phyloP scores from a whole-genome alignment of 169 alveolate species.

The Plasmodium gonderi region DNA sequence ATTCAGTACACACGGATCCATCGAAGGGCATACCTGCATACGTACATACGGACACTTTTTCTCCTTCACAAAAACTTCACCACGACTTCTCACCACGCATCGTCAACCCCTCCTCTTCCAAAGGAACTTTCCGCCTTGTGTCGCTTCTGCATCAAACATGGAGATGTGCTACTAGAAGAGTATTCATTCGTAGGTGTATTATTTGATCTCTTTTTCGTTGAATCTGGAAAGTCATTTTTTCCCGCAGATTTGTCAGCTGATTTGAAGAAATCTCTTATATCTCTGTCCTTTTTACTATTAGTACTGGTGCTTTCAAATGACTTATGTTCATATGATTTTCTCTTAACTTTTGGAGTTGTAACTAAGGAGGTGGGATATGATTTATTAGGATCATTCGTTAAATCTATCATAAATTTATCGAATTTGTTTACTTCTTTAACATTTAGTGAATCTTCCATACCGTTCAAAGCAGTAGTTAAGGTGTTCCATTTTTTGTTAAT shows the following conservation, averaged over 20 bases:
- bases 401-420: conserved; percentile 54
- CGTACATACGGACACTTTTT: not conserved
- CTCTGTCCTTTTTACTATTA: conserved; percentile 11
- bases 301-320: not conserved
- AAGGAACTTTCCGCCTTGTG: conserved; percentile 6
- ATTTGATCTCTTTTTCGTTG: conserved; percentile 14
- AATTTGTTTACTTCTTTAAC: conserved; percentile 66
- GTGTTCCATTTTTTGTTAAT: conserved; percentile 86
- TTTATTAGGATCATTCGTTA: conserved; percentile 59
- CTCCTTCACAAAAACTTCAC: too few relatives aligned
- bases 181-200: conserved; percentile 12
- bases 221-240: not conserved
- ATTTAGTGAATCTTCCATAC: conserved; percentile 75
- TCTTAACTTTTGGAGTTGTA: conserved; percentile 27
- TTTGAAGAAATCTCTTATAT: conserved; percentile 55
- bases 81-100: too few relatives aligned
- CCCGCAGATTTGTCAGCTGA: conserved; percentile 17
- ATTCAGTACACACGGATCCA: too few relatives aligned
- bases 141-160: conserved; percentile 3
- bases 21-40: too few relatives aligned
- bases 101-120: too few relatives aligned
- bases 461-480: conserved; percentile 85
- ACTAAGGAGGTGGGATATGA: conserved; percentile 63
- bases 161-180: not conserved
- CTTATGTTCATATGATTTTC: conserved; percentile 41